Evolutionary conservation across 306 rosid genomes (phyloP).

Genomic region (Cyclanthera cordifolia): DNA sequence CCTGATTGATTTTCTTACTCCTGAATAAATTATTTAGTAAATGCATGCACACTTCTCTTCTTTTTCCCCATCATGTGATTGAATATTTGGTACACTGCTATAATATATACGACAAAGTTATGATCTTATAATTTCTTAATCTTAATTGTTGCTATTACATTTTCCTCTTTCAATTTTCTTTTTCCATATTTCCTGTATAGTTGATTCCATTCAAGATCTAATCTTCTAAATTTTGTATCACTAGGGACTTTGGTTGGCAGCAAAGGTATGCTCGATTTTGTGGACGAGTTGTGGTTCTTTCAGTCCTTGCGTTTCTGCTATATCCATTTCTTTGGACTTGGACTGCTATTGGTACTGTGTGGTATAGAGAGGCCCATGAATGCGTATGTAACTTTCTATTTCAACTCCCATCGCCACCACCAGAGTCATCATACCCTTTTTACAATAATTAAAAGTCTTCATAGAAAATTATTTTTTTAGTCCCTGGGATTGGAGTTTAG

Average conservation of each 20-base stretch:
- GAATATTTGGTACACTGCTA: not conserved
- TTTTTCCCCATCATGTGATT: not conserved
- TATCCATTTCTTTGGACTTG: slow-evolving; percentile 98
- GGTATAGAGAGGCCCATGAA: slow-evolving; percentile 62
- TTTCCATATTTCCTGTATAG: not conserved
- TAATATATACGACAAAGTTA: not conserved
- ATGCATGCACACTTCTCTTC: not conserved
- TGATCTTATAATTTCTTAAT: not conserved
- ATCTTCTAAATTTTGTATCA: slow-evolving; percentile 17
- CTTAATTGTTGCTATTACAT: not conserved
- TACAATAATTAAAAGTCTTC: too few species aligned
- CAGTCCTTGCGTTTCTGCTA: slow-evolving; percentile 63
- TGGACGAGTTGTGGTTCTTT: slow-evolving; percentile 82
- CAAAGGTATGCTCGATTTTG: slow-evolving; percentile 96
- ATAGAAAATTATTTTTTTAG: too few species aligned
- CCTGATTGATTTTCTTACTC: not conserved
- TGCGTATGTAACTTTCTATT: slow-evolving; percentile 49
- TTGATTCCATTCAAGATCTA: not conserved
- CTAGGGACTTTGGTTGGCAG: slow-evolving; percentile 96
- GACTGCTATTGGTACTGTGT: slow-evolving; percentile 83
- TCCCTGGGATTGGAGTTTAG: too few species aligned
- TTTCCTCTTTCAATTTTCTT: not conserved
- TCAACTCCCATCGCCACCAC: slow-evolving; percentile 1
- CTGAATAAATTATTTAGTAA: not conserved
- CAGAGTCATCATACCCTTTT: slow-evolving; percentile 16